These are phyloP conservation scores for Aspergillus vadensis DNA, from an alignment of 2,329 filamentous ascomycete species.

Conservation along the genomic window DNA sequence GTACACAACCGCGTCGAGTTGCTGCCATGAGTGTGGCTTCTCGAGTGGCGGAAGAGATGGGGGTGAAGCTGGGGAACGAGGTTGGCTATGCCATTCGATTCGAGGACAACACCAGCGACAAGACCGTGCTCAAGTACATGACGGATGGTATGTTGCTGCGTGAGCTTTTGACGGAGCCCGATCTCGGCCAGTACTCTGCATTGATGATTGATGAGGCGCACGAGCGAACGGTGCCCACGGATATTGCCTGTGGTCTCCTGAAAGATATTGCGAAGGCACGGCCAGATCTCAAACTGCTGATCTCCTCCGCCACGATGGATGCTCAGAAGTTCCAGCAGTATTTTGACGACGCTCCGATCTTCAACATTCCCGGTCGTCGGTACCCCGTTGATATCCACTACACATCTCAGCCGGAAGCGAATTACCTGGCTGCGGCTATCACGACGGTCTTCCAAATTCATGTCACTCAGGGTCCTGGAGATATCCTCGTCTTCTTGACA, in stretches of 20 bases:
- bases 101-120: slow-evolving; percentile 87
- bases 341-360: slow-evolving; percentile 89
- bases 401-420: slow-evolving; percentile 85
- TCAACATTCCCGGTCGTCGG: slow-evolving; percentile 86
- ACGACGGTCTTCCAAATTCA: slow-evolving; percentile 96
- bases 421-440: slow-evolving; percentile 87
- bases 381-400: slow-evolving; percentile 93
- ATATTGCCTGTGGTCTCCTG: slow-evolving; percentile 82
- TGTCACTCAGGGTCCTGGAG: slow-evolving; percentile 77
- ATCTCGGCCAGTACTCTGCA: slow-evolving; percentile 77
- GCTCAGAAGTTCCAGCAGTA: slow-evolving; percentile 89
- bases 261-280: slow-evolving; percentile 84
- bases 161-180: slow-evolving; percentile 86
- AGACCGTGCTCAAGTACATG: slow-evolving; percentile 93
- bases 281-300: slow-evolving; percentile 84
- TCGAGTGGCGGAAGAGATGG: slow-evolving; percentile 92
- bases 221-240: slow-evolving; percentile 87
- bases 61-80: slow-evolving; percentile 83
- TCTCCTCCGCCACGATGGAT: slow-evolving; percentile 93
- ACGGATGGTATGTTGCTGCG: slow-evolving; percentile 94
- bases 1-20: slow-evolving; percentile 91
- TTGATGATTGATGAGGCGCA: slow-evolving; percentile 98
- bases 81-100: slow-evolving; percentile 96
- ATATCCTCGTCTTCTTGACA: slow-evolving; percentile 92
- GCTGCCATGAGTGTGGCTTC: slow-evolving; percentile 97